These are phyloP conservation scores for Effrenium voratum DNA, from an alignment of 73 alveolate genomes.

Conservation along the genomic window DNA sequence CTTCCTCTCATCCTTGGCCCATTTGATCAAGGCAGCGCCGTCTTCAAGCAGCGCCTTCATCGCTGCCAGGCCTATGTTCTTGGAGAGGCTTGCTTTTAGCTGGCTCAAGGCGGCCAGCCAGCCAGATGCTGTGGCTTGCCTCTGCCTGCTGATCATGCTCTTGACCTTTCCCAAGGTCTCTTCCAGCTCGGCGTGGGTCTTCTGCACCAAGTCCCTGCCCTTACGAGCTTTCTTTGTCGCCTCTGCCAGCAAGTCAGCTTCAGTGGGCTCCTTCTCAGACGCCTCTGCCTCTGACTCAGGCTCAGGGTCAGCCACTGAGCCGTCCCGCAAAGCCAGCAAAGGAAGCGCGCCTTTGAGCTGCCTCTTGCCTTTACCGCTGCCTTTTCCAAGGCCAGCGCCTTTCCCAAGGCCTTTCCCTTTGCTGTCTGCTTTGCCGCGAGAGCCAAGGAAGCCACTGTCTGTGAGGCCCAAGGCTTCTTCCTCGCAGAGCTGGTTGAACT, in stretches of 20 bases:
- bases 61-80: background rate
- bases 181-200: background rate
- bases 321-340: background rate
- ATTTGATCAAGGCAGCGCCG: background rate
- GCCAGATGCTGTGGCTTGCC: background rate
- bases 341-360: no score
- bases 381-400: conserved; percentile 12
- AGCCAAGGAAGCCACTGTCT: background rate
- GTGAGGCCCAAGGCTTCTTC: background rate
- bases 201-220: background rate
- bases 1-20: background rate
- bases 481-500: background rate
- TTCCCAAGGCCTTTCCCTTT: no score
- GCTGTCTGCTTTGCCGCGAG: background rate
- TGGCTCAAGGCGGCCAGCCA: background rate
- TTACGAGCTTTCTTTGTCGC: background rate
- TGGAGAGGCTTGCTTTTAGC: background rate
- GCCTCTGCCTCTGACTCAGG: background rate
- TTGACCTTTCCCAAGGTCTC: background rate
- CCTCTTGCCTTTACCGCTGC: background rate
- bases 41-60: background rate
- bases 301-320: no score
- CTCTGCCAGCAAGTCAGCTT: background rate
- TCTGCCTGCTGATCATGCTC: background rate
- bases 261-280: background rate